Conservation (phyloP, 768 basidiomycete species). For the Mycena vitilis region DNA sequence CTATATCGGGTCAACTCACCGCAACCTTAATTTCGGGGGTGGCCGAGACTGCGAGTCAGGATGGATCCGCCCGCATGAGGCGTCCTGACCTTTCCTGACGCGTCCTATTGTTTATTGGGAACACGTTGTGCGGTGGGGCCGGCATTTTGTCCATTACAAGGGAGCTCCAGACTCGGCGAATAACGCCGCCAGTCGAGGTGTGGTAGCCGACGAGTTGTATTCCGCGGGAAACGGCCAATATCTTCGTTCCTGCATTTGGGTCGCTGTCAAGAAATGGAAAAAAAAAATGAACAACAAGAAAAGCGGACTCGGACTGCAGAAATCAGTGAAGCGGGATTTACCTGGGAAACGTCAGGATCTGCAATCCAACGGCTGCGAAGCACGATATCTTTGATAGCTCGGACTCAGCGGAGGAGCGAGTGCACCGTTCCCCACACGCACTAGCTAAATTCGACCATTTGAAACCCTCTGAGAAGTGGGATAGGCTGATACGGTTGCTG, state of each 20-base stretch:
- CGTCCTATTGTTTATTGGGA: background rate
- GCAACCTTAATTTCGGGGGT: conserved; percentile 22
- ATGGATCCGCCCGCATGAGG: background rate
- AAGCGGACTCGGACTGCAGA: background rate
- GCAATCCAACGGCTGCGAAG: conserved; percentile 1
- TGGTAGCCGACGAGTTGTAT: background rate
- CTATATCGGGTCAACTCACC: conserved; percentile 14
- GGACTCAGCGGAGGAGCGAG: conserved; percentile 2
- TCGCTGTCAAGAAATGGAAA: background rate
- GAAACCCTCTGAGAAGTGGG: conserved; percentile 13
- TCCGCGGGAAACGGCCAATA: conserved; percentile 22
- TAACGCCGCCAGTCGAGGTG: background rate
- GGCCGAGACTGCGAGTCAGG: background rate
- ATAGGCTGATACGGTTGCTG: conserved; percentile 13
- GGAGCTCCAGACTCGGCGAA: background rate
- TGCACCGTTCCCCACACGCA: conserved; percentile 12
- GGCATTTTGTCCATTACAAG: background rate
- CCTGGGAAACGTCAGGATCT: background rate
- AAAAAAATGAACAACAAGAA: background rate
- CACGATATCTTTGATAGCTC: background rate
- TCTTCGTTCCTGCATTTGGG: background rate
- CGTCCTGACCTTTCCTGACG: background rate
- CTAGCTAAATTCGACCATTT: conserved; percentile 22
- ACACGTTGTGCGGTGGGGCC: conserved; percentile 19
- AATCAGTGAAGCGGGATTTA: background rate